These are phyloP conservation scores for Mycena kentingensis DNA, from an alignment of 768 basidiomycete genomes.

Conservation along the genomic window DNA sequence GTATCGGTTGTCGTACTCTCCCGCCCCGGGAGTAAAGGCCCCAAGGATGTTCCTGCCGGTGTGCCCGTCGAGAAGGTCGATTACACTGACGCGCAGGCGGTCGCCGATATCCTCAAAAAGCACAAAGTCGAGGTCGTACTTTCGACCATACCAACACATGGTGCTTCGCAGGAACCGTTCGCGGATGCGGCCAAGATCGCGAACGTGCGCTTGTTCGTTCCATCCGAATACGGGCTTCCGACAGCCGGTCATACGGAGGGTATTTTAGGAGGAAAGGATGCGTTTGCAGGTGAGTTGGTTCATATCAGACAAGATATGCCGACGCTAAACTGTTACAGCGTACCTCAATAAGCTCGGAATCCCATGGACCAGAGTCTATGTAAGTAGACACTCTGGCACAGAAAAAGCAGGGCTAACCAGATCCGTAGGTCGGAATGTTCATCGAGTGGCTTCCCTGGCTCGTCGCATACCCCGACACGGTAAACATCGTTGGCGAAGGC, in stretches of 20 bases:
- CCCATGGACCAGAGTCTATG: conserved; percentile 33
- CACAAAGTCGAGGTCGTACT: conserved; percentile 38
- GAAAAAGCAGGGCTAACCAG: no score
- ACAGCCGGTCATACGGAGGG: conserved; percentile 34
- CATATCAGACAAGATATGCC: not conserved
- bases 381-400: conserved; percentile 17
- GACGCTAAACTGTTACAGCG: no score
- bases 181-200: conserved; percentile 40
- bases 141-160: conserved; percentile 33
- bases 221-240: conserved; percentile 40
- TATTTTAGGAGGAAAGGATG: conserved; percentile 26
- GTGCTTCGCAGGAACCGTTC: conserved; percentile 28
- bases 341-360: conserved; percentile 34
- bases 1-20: conserved; percentile 22
- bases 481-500: not conserved
- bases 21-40: conserved; percentile 1
- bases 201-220: conserved; percentile 39
- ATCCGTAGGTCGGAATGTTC: no score
- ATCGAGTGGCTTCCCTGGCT: not conserved
- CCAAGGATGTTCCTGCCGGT: conserved; percentile 20
- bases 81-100: conserved; percentile 32
- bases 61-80: conserved; percentile 32
- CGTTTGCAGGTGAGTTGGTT: conserved; percentile 29
- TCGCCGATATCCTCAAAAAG: conserved; percentile 28
- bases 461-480: not conserved